Percentiles rank a stretch among this genome's conserved stretches.
Conservation (phyloP, 805 yeast species). For the Metschnikowia bowlesiae region DNA sequence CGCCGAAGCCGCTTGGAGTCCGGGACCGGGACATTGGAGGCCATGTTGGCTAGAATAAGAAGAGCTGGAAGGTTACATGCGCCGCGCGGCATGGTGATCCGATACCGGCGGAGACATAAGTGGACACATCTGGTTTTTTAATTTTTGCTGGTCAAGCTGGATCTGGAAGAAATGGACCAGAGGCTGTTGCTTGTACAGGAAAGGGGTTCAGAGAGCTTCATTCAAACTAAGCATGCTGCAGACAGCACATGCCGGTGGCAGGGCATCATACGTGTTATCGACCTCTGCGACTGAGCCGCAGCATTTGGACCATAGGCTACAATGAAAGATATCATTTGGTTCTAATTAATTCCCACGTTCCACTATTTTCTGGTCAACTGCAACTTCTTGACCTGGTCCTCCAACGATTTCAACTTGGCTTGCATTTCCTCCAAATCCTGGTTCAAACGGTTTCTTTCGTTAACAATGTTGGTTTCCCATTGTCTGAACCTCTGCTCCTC, state of each 20-base stretch:
- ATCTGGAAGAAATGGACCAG: too few species aligned
- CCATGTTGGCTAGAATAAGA: not conserved
- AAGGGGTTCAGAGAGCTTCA: too few species aligned
- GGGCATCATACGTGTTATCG: too few species aligned
- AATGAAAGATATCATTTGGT: not conserved
- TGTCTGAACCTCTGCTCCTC: constrained; percentile 97
- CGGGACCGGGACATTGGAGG: not conserved
- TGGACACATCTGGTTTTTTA: too few species aligned
- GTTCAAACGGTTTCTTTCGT: constrained; percentile 90
- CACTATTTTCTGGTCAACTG: constrained; percentile 31
- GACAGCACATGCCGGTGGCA: too few species aligned
- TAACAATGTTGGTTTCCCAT: constrained; percentile 96
- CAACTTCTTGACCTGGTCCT: constrained; percentile 67
- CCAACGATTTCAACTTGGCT: constrained; percentile 64
- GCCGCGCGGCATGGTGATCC: not conserved
- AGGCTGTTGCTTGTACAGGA: too few species aligned
- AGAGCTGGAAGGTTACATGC: not conserved
- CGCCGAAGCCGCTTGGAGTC: constrained; percentile 44
- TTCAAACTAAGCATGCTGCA: not conserved
- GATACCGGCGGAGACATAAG: not conserved
- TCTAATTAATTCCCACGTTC: not conserved
- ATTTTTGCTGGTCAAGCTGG: too few species aligned
- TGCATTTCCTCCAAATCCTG: constrained; percentile 91
- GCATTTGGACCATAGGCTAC: too few species aligned
- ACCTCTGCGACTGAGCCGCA: too few species aligned